Evolutionary conservation across 495 filamentous ascomycete genomes (phyloP).

Genomic region (Aspergillus wentii): DNA sequence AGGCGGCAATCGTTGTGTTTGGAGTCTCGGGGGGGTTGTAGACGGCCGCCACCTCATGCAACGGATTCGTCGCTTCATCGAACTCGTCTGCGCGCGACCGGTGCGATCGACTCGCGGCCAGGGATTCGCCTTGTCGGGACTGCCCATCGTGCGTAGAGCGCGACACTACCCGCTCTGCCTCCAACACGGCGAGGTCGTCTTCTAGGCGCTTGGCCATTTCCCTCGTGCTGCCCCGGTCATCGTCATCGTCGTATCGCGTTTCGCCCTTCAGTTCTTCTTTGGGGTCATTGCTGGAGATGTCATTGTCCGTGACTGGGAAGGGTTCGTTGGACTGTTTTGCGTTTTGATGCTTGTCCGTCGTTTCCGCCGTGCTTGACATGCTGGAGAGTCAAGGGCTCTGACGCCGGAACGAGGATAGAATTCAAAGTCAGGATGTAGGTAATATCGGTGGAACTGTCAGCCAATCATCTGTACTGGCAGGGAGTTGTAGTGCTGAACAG

Average conservation of each 20-base stretch:
- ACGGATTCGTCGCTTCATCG: conserved; percentile 57
- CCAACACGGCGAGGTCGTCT: conserved; percentile 71
- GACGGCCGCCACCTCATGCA: conserved; percentile 54
- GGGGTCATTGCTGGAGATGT: not conserved
- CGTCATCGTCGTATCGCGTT: not conserved
- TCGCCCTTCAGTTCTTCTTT: not conserved
- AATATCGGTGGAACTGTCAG: too few relatives aligned
- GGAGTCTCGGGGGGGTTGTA: conserved; percentile 58
- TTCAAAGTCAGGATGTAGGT: too few relatives aligned
- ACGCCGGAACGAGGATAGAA: too few relatives aligned
- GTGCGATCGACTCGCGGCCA: conserved; percentile 28
- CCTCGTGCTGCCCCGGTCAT: not conserved
- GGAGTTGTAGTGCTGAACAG: too few relatives aligned
- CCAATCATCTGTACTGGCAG: too few relatives aligned
- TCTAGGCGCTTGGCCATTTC: conserved; percentile 51
- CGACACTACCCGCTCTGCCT: conserved; percentile 62
- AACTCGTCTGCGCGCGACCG: conserved; percentile 64
- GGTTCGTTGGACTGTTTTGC: not conserved
- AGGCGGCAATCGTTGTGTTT: conserved; percentile 43
- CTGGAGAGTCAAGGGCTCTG: too few relatives aligned
- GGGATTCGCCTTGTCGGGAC: conserved; percentile 20
- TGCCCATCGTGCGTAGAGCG: conserved; percentile 33
- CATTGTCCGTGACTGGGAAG: not conserved
- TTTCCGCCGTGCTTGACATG: not conserved
- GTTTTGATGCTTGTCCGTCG: not conserved